phyloP scores from a whole-genome alignment of 495 filamentous ascomycete species.

The Corynascus novoguineensis region DNA sequence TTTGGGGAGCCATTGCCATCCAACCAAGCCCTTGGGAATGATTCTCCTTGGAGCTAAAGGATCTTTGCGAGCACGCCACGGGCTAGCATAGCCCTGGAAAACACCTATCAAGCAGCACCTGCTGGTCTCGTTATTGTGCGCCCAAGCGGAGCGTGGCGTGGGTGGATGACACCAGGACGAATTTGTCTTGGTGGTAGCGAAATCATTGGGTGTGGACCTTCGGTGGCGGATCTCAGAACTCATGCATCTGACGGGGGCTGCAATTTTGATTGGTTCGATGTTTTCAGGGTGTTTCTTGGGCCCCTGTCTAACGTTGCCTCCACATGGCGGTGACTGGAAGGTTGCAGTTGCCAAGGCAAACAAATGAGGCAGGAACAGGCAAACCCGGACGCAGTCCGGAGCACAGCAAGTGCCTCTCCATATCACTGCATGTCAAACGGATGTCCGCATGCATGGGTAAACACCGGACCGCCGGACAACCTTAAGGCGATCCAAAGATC shows the following conservation, averaged over 20 bases:
- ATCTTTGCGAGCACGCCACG: conserved; percentile 5
- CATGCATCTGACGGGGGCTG: conserved; percentile 5
- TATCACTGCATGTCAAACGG: no score
- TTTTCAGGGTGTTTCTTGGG: conserved; percentile 12
- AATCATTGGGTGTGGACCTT: conserved; percentile 19
- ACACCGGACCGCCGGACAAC: no score
- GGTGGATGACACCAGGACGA: conserved; percentile 1
- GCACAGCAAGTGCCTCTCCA: no score
- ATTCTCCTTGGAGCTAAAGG: conserved; percentile 8
- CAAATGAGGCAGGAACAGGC: not conserved
- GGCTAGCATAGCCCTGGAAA: conserved; percentile 1
- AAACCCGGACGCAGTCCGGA: not conserved
- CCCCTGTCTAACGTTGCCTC: not conserved
- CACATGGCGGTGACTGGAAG: not conserved
- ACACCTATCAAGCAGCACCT: not conserved
- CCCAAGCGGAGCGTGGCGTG: conserved; percentile 1
- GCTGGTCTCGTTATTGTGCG: not conserved
- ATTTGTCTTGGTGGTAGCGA: conserved; percentile 13
- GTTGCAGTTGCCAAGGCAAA: not conserved
- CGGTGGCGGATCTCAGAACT: conserved; percentile 22
- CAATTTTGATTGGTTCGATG: conserved; percentile 13
- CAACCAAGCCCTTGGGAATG: conserved; percentile 20
- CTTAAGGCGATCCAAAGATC: no score
- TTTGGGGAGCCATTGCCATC: conserved; percentile 11
- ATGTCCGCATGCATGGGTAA: no score